Evolutionary conservation across 495 filamentous ascomycete species (phyloP), one percentile per base, ranked within the genome.

Genomic region (Talaromyces nanjingensis): DNA sequence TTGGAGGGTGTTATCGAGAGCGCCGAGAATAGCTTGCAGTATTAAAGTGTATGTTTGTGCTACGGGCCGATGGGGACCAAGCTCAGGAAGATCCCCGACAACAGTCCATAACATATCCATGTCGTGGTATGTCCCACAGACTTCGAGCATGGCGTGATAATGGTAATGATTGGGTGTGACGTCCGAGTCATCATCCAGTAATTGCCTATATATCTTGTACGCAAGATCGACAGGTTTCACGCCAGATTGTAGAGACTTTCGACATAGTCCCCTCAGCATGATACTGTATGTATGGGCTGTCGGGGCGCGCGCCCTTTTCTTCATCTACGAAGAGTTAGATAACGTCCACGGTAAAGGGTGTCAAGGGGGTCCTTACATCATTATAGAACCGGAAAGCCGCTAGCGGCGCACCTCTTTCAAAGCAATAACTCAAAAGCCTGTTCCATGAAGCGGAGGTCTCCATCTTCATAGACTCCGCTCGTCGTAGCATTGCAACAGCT

Each of bases 371-470:
- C 72, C 81, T 62, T 66, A 91, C 90, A 75, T 97, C 91, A 73
- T 97, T 96, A 76, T 86, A 97, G 2, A 89, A 80, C 73, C 88
- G 90, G 52, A 92, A 70, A 16, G 90, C 91, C 20, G 73, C 76
- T 65, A 83, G 75, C 22, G 91, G 74, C 20, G 76, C 77, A 7
- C 81, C 78, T 24, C 83, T 74, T 14, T 82, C 76, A 76, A 96
- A 75, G 60, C 84, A 80, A 70, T 89, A 86, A 47, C 90, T 84
- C 57, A 97, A 84, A 31, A 96, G 68, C 73, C 90, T 84, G 76
- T 97, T 97, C 93, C 93, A 98, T 58, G 87, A 87, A 59, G 92
- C 91, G 9, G 81, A 74, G 63, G 86, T 86, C 52, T 84, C 79
- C 61, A 81, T 76, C 12, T 76, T 62, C 64, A 81, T 83, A 69